Conservation (phyloP, 495 filamentous ascomycete genomes). For the Penicillium macrosclerotiorum region DNA sequence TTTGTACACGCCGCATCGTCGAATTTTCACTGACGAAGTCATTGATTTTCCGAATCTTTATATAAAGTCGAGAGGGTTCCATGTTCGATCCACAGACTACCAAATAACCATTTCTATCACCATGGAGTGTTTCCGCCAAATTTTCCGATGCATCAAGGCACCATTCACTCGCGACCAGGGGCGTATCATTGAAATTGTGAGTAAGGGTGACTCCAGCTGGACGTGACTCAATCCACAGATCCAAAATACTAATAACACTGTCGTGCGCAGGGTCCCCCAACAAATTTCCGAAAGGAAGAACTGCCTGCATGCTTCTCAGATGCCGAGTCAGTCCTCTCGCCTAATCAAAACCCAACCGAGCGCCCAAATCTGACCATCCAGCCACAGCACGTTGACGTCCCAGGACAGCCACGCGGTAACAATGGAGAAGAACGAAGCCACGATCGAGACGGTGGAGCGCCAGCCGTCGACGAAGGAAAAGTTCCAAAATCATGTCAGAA, state of each 20-base stretch:
- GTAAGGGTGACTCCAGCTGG: conserved; percentile 4
- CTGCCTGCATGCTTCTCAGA: conserved; percentile 39
- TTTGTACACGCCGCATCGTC: not conserved
- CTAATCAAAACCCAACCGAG: conserved; percentile 13
- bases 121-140: conserved; percentile 45
- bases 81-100: not conserved
- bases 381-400: conserved; percentile 39
- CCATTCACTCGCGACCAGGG: conserved; percentile 32
- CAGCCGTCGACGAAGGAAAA: conserved; percentile 31
- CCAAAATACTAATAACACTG: conserved; percentile 8
- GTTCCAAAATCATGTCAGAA: conserved; percentile 32
- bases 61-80: conserved; percentile 7
- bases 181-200: conserved; percentile 39
- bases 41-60: conserved; percentile 7
- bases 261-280: conserved; percentile 37
- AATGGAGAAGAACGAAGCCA: conserved; percentile 30
- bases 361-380: conserved; percentile 31
- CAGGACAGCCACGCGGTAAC: conserved; percentile 33
- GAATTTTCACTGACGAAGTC: not conserved
- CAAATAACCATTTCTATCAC: not conserved
- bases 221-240: not conserved
- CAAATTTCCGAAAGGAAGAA: conserved; percentile 48
- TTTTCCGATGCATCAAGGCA: conserved; percentile 36
- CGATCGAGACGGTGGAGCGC: conserved; percentile 24
- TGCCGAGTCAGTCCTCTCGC: conserved; percentile 42